phyloP scores from a whole-genome alignment of 2,329 filamentous ascomycete species.

The Penicillium occitanis region DNA sequence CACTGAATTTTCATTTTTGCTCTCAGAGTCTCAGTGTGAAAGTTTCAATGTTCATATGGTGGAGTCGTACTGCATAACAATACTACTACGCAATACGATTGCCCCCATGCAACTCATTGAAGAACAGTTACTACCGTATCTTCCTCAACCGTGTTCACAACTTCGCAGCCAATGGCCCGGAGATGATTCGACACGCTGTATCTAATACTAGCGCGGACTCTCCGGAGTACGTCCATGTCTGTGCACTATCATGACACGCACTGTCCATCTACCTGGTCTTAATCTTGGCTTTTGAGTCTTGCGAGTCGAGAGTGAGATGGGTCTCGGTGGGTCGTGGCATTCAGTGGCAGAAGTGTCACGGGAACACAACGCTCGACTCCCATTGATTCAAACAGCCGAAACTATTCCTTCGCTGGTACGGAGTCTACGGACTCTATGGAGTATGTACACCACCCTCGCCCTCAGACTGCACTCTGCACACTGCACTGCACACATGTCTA shows the following conservation, averaged over 20 bases:
- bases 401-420: not conserved
- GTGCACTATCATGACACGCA: slow-evolving; percentile 2
- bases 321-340: slow-evolving; percentile 8
- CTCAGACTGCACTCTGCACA: slow-evolving; percentile 1
- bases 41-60: not conserved
- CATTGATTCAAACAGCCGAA: slow-evolving; percentile 5
- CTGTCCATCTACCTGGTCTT: not conserved
- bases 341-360: slow-evolving; percentile 10
- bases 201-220: not conserved
- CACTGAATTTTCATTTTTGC: not conserved
- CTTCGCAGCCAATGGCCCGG: slow-evolving; percentile 8
- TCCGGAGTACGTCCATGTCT: not conserved
- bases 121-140: not conserved
- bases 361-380: slow-evolving; percentile 16
- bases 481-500: slow-evolving; percentile 8
- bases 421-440: not conserved
- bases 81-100: not conserved
- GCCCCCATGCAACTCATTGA: not conserved
- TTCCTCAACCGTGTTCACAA: not conserved
- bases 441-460: not conserved
- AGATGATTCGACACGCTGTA: slow-evolving; percentile 11
- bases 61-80: slow-evolving; percentile 10
- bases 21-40: not conserved
- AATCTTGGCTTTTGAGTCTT: not conserved
- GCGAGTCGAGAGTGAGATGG: not conserved